These are phyloP conservation scores for Cordyceps tenuipes DNA, from an alignment of 2,329 filamentous ascomycete genomes.

Conservation along the genomic window DNA sequence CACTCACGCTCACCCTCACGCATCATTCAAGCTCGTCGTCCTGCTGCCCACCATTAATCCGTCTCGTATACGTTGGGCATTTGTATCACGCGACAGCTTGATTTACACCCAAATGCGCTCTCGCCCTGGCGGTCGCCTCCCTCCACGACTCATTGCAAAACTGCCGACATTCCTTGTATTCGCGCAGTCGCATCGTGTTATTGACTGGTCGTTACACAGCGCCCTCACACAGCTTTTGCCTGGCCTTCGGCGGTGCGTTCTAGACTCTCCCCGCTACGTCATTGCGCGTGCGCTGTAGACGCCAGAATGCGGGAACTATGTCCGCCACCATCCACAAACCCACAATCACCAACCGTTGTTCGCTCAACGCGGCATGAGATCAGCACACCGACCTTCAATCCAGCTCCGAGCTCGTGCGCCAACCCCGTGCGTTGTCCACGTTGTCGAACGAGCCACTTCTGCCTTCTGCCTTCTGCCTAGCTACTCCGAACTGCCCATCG, in stretches of 20 bases:
- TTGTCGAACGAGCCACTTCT: neutral
- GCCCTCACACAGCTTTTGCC: slow-evolving; percentile 1
- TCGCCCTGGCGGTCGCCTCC: neutral
- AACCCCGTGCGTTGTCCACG: neutral
- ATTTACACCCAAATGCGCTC: neutral
- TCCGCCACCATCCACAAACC: neutral
- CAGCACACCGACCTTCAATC: slow-evolving; percentile 6
- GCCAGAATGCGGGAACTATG: slow-evolving; percentile 4
- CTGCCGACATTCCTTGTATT: neutral
- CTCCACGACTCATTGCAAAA: neutral
- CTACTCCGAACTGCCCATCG: neutral
- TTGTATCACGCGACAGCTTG: neutral
- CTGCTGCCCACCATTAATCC: neutral
- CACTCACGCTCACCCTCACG: neutral
- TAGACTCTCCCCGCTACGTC: slow-evolving; percentile 9
- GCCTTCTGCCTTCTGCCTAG: neutral
- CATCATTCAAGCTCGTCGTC: neutral
- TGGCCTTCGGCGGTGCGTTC: slow-evolving; percentile 2
- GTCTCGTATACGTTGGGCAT: neutral
- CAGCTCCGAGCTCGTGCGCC: neutral
- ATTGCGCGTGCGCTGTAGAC: slow-evolving; percentile 3
- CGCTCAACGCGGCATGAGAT: neutral
- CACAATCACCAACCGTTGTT: neutral
- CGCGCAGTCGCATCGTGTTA: slow-evolving; percentile 1
- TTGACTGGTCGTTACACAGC: slow-evolving; percentile 2